Percentiles rank a stretch among this genome's conserved stretches.
Evolutionary conservation across 2,329 filamentous ascomycete genomes (phyloP).

Genomic region (Aspergillus felis): DNA sequence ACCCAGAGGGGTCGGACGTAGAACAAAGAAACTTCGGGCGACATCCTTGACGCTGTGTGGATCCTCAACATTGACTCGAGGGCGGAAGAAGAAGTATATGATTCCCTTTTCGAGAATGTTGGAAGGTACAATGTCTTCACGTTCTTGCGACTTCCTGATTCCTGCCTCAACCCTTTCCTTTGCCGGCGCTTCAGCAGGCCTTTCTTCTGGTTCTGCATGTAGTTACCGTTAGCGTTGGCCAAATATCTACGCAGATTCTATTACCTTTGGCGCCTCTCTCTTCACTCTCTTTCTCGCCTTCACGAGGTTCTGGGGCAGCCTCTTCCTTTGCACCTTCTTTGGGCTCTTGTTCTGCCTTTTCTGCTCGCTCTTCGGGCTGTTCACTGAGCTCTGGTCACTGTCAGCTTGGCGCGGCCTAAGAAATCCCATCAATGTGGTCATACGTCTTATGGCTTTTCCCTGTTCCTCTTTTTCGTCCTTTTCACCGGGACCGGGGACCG

Average conservation of each 20-base stretch:
- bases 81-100: constrained; percentile 86
- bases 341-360: constrained; percentile 4
- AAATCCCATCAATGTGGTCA: neutral
- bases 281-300: constrained; percentile 7
- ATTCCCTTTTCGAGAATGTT: constrained; percentile 80
- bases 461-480: constrained; percentile 1
- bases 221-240: constrained; percentile 6
- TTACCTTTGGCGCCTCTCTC: constrained; percentile 5
- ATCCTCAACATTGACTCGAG: constrained; percentile 68
- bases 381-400: neutral
- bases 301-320: constrained; percentile 6
- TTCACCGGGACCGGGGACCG: constrained; percentile 11
- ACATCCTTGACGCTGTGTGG: constrained; percentile 68
- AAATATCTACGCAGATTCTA: constrained; percentile 11
- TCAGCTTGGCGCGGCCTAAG: neutral
- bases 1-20: constrained; percentile 68
- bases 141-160: constrained; percentile 48
- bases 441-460: neutral
- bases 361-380: neutral
- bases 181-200: constrained; percentile 1
- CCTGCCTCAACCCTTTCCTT: constrained; percentile 32
- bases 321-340: constrained; percentile 3
- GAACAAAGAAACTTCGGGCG: constrained; percentile 72
- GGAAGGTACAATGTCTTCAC: constrained; percentile 51
- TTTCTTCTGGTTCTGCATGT: constrained; percentile 12